Base-by-base conservation (phyloP, 202 grass and related monocot species). In the Carex sylvatica region DNA sequence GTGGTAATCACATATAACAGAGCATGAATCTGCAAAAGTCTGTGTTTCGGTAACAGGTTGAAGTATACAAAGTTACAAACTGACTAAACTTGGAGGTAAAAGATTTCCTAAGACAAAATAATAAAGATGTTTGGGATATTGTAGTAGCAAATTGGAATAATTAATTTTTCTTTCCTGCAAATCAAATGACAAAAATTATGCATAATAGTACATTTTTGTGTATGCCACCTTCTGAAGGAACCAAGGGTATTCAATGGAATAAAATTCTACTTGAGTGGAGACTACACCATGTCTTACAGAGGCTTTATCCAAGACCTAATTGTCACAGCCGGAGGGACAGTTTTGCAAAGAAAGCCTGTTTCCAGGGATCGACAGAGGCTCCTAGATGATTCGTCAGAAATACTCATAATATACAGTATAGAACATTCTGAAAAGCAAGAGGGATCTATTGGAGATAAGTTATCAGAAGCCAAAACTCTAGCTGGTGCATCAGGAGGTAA, bases 261-360 rank as follows among this genome's bases (percentile, higher is more conserved):
- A 35, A 30, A 66, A 35, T 90, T 98, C 86, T 98, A 95, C 70
- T 90, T 98, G 65, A 88, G 87, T 63, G 95, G 95, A 49, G 86
- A 91, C 18, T 93, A 93, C 83, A 83, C 82, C 24, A 70, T 64
- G 46, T 85, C 90, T 9, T 98, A 89, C 79, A 90, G 87, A 86
- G 87, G 92, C 19, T 98, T 91, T 82, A 85, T 98, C 40, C 90
- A 98, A 79, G 92, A 98, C 33, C 88, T 98, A 30, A 75, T 91
- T 62, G 65, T 87, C 15, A 74, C 85, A 59, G 95, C 92, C 16
- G 90, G 90, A n/a, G 95, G 90, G 59, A 80, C 76, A 19, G 40
- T 93, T 72, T 31, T 98, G 26, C 90, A 98, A 23, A 82, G 90
- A 74, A 98, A 91, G 83, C 95, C 95, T 2, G 82, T 98, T n/a